These are phyloP conservation scores for Strigomonas culicis DNA, from an alignment of 208 protist species.

Conservation along the genomic window DNA sequence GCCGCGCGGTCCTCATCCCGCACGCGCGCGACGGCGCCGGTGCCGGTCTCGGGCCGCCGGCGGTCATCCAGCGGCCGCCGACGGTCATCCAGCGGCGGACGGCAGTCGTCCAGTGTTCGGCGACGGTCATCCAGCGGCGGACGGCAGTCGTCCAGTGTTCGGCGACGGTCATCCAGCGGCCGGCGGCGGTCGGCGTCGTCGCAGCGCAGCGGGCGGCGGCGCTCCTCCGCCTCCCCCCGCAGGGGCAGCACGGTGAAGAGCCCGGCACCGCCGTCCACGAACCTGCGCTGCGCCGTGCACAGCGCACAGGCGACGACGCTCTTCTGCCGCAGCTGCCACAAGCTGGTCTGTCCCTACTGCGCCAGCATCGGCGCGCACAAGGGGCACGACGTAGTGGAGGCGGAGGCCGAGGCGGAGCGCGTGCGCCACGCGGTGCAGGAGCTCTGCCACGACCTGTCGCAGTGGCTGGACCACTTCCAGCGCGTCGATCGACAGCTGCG, in stretches of 20 bases:
- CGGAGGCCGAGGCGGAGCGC: conserved; percentile 18
- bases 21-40: neutral
- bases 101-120: too few species aligned
- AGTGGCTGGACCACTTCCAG: conserved; percentile 38
- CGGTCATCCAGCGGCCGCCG: neutral
- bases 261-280: too few species aligned
- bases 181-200: neutral
- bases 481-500: conserved; percentile 31
- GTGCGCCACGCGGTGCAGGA: conserved; percentile 29
- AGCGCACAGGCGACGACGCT: conserved; percentile 32
- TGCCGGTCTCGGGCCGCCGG: too few species aligned
- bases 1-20: neutral
- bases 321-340: conserved; percentile 46
- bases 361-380: conserved; percentile 53
- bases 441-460: conserved; percentile 40
- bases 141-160: neutral
- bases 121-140: neutral
- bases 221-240: neutral
- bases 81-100: neutral
- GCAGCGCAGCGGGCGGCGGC: neutral
- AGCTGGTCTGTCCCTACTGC: conserved; percentile 68
- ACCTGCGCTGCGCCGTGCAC: conserved; percentile 43
- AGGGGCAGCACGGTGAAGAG: too few species aligned
- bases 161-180: neutral
- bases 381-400: conserved; percentile 46